Base-by-base conservation (phyloP, 352 stramenopile genomes). In the Globisporangium alternatum region DNA sequence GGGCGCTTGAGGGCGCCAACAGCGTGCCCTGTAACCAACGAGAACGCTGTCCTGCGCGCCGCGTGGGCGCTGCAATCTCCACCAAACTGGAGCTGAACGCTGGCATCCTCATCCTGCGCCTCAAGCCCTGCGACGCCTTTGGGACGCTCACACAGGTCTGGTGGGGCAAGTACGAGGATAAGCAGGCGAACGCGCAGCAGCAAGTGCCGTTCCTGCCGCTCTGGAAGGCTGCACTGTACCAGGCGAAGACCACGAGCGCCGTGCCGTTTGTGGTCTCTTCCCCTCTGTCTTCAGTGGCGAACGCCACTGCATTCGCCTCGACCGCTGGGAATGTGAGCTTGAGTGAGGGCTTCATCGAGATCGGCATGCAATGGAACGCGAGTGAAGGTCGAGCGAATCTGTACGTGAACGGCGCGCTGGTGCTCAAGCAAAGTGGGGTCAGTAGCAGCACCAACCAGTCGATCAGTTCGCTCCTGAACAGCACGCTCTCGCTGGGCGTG, bases 361-460 rank as follows among this genome's bases (percentile, higher is more conserved):
- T 90, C 7, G 71, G 65, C 17, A 80, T 91, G 76, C 83, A 91
- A 56, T 90, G 80, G 80, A 77, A 91, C 39, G 72, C 78, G 5
- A 84, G 66, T 2, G 55, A 69, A 30, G 79, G 74, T 12, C 77
- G 79, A 2, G 75, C 80, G 9, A 91, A 91, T 58, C 51, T 91
- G 17, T 91, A 88, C 53, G 61, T 87, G 2, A 71, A 90, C 54
- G 80, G 80, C 7, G 59, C 77, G 33, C 71, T 91, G 10, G 69
- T 86, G 8, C 54, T 69, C 28, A 81, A 80, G 52, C 68, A 88
- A 54, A 39, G 33, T 39, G 25, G 2, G 25, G 25, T 28, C 25
- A 28, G 25, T 28, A 28, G 25, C 25, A 69, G 63, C 28, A 44
- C 35, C 7, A 47, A 49, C 1, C 41, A 64, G 2, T 30, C 64